A percentile compares a stretch with the other conserved stretches of the same genome.
Evolutionary conservation across 2,329 filamentous ascomycete species (phyloP).

Genomic region (Arachnomyces sp.): DNA sequence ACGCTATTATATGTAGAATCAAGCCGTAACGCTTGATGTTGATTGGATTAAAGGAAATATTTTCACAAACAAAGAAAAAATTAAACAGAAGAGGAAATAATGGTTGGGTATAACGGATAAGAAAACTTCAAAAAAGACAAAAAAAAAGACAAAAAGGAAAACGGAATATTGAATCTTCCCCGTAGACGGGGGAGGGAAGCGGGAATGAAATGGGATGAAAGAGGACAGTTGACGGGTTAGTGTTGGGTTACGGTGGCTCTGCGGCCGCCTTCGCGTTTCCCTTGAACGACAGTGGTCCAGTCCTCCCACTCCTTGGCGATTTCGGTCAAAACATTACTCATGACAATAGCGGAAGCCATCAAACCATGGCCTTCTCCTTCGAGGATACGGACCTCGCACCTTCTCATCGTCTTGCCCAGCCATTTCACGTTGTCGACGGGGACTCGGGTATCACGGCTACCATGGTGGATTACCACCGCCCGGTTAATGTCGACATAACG

Average conservation of each 20-base stretch:
- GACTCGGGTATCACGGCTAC: constrained; percentile 80
- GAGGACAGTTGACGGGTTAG: background rate
- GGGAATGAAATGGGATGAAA: constrained; percentile 3
- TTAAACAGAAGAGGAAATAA: constrained; percentile 5
- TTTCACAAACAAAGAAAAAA: constrained; percentile 7
- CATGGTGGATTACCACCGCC: constrained; percentile 88
- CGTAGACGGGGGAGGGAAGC: background rate
- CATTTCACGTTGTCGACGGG: constrained; percentile 92
- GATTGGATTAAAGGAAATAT: constrained; percentile 14
- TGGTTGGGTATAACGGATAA: constrained; percentile 4
- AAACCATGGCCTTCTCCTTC: constrained; percentile 89
- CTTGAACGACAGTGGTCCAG: constrained; percentile 58
- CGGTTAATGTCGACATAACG: constrained; percentile 93
- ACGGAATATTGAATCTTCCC: constrained; percentile 4
- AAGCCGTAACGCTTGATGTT: no score
- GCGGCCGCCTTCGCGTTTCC: constrained; percentile 25
- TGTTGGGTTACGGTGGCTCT: constrained; percentile 19
- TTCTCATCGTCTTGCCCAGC: constrained; percentile 87
- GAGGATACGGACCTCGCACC: constrained; percentile 83
- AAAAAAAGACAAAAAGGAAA: constrained; percentile 14
- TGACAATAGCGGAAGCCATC: constrained; percentile 89
- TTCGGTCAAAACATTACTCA: constrained; percentile 90
- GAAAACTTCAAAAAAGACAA: constrained; percentile 7
- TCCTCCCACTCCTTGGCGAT: constrained; percentile 92
- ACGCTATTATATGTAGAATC: no score